A percentile compares a stretch with the other conserved stretches of the same genome.
Evolutionary conservation across 805 yeast species (phyloP).

Genomic region (Metschnikowia anglica): DNA sequence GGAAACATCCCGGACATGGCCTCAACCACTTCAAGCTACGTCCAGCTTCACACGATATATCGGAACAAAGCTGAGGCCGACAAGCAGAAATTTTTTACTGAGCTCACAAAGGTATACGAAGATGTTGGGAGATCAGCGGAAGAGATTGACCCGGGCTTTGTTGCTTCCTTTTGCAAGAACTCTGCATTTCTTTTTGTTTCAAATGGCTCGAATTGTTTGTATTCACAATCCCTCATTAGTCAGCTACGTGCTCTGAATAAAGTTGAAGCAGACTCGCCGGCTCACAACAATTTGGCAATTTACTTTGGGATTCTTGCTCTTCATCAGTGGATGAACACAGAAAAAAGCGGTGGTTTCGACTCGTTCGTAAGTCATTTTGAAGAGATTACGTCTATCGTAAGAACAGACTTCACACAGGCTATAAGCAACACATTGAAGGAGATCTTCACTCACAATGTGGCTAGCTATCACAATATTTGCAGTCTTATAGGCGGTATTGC

Average conservation of each 20-base stretch:
- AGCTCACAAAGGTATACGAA: constrained; percentile 28
- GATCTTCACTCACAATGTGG: constrained; percentile 37
- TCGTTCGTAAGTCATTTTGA: constrained; percentile 23
- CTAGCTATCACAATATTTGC: constrained; percentile 56
- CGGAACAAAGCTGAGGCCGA: constrained; percentile 54
- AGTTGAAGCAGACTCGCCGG: neutral
- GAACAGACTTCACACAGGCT: constrained; percentile 19
- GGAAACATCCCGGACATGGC: constrained; percentile 90
- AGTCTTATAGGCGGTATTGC: constrained; percentile 82
- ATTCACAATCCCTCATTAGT: constrained; percentile 3
- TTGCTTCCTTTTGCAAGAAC: constrained; percentile 61
- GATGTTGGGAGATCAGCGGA: constrained; percentile 28
- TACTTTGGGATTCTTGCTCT: constrained; percentile 45
- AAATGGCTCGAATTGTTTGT: constrained; percentile 37
- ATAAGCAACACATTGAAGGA: constrained; percentile 28
- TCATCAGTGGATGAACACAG: constrained; percentile 24
- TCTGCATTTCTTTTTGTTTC: constrained; percentile 51
- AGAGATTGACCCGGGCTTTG: constrained; percentile 35
- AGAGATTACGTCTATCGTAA: constrained; percentile 19
- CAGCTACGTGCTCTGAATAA: constrained; percentile 1
- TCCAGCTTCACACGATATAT: constrained; percentile 58
- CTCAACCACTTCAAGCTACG: constrained; percentile 63
- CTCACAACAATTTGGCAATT: constrained; percentile 25
- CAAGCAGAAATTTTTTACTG: constrained; percentile 35
- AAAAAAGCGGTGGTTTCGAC: constrained; percentile 23